These are phyloP conservation scores for Psophocarpus tetragonolobus DNA, from an alignment of 306 rosid species.

Conservation along the genomic window DNA sequence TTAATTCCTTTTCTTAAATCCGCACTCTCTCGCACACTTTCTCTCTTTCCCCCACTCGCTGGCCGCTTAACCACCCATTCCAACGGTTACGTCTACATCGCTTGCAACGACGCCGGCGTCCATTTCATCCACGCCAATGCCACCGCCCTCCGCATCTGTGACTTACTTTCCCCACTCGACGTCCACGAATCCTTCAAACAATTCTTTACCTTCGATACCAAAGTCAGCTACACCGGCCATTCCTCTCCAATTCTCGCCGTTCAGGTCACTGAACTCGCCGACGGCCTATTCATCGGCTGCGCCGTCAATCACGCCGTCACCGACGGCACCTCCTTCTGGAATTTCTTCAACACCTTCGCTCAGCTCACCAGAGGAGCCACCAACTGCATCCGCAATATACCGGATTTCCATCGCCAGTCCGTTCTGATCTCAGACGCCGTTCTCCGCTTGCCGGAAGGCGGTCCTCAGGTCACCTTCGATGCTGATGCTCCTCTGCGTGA, in stretches of 20 bases:
- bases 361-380: constrained; percentile 42
- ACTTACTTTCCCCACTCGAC: constrained; percentile 55
- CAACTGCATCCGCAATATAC: constrained; percentile 40
- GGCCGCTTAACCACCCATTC: constrained; percentile 69
- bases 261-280: constrained; percentile 76
- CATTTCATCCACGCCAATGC: constrained; percentile 63
- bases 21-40: constrained; percentile 64
- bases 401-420: constrained; percentile 63
- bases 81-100: constrained; percentile 54
- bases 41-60: constrained; percentile 83
- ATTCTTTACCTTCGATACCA: constrained; percentile 62
- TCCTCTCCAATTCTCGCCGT: constrained; percentile 62
- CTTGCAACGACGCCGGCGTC: constrained; percentile 82
- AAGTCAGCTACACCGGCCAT: constrained; percentile 76
- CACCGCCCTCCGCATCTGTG: neutral
- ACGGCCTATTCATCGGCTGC: constrained; percentile 77
- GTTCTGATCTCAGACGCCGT: constrained; percentile 58
- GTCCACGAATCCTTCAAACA: constrained; percentile 49
- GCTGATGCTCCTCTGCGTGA: constrained; percentile 57
- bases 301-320: constrained; percentile 75
- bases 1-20: constrained; percentile 46
- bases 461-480: constrained; percentile 74
- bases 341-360: constrained; percentile 91
- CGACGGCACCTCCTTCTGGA: constrained; percentile 95
- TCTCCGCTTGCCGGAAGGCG: constrained; percentile 64